Evolutionary conservation across 2,329 filamentous ascomycete species (phyloP).

Genomic region (Aureobasidium subglaciale): DNA sequence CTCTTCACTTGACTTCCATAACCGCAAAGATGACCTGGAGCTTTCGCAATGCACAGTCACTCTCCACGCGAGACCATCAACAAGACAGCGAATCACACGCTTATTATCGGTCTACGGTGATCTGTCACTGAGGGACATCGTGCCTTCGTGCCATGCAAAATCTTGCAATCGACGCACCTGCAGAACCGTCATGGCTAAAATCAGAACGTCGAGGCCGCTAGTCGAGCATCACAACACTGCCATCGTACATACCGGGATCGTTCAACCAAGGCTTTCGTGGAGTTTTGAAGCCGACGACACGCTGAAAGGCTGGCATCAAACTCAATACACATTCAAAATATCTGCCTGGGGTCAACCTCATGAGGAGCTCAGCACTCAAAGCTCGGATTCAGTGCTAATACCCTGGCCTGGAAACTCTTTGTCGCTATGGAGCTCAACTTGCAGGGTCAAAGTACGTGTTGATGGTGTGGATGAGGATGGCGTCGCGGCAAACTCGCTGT

Average conservation of each 20-base stretch:
- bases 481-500: not conserved
- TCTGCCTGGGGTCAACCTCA: conserved; percentile 6
- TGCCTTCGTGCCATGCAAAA: too few species aligned
- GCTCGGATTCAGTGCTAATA: conserved; percentile 13
- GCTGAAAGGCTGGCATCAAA: conserved; percentile 1
- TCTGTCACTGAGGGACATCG: too few species aligned
- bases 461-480: not conserved
- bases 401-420: conserved; percentile 14
- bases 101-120: too few species aligned
- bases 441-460: conserved; percentile 13
- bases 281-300: not conserved
- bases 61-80: too few species aligned
- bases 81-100: too few species aligned
- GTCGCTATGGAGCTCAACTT: not conserved
- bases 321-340: conserved; percentile 10
- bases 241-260: too few species aligned
- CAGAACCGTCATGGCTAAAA: not conserved
- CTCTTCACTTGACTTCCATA: too few species aligned
- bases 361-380: not conserved
- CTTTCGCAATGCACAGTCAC: too few species aligned
- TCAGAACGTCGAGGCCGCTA: not conserved
- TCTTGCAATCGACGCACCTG: too few species aligned
- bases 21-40: too few species aligned
- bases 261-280: conserved; percentile 16
- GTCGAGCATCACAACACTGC: conserved; percentile 11